phyloP scores from a whole-genome alignment of 257 asterid species.

The Penstemon barbatus region DNA sequence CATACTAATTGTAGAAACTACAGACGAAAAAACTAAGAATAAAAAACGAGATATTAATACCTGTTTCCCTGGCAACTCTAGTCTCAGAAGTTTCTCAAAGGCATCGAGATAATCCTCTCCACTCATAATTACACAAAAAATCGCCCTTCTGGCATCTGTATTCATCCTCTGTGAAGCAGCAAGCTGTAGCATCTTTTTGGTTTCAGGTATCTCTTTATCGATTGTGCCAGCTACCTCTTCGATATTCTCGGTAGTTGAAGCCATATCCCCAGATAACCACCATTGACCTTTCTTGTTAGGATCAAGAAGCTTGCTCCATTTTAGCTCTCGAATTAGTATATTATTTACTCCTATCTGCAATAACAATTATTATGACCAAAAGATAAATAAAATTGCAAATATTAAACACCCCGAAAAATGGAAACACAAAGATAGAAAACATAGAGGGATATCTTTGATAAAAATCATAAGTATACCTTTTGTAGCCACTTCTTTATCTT shows the following conservation, averaged over 20 bases:
- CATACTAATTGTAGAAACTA: slow-evolving; percentile 5
- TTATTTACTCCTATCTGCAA: slow-evolving; percentile 78
- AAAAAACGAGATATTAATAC: slow-evolving; percentile 33
- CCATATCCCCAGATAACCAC: slow-evolving; percentile 82
- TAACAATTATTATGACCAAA: slow-evolving; percentile 2
- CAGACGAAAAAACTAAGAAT: slow-evolving; percentile 7
- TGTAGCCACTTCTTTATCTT: slow-evolving; percentile 88
- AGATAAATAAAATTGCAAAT: not conserved
- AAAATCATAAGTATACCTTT: slow-evolving; percentile 48
- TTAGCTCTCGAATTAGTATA: slow-evolving; percentile 67
- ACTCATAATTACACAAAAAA: slow-evolving; percentile 87
- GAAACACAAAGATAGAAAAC: slow-evolving; percentile 1
- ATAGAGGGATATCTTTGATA: not conserved
- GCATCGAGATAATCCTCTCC: slow-evolving; percentile 92
- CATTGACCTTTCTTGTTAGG: slow-evolving; percentile 91
- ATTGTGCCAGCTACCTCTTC: slow-evolving; percentile 74
- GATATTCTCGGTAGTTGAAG: slow-evolving; percentile 45
- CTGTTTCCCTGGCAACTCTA: slow-evolving; percentile 92
- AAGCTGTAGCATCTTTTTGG: slow-evolving; percentile 80
- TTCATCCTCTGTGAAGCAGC: slow-evolving; percentile 96
- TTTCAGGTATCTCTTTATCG: slow-evolving; percentile 71
- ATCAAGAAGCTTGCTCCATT: slow-evolving; percentile 88
- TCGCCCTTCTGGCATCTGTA: slow-evolving; percentile 86
- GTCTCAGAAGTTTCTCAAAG: slow-evolving; percentile 81
- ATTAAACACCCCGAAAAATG: not conserved